Percentiles rank a stretch among this genome's conserved stretches.
Evolutionary conservation across 2,329 filamentous ascomycete species (phyloP).

Genomic region (Pyricularia sp.): DNA sequence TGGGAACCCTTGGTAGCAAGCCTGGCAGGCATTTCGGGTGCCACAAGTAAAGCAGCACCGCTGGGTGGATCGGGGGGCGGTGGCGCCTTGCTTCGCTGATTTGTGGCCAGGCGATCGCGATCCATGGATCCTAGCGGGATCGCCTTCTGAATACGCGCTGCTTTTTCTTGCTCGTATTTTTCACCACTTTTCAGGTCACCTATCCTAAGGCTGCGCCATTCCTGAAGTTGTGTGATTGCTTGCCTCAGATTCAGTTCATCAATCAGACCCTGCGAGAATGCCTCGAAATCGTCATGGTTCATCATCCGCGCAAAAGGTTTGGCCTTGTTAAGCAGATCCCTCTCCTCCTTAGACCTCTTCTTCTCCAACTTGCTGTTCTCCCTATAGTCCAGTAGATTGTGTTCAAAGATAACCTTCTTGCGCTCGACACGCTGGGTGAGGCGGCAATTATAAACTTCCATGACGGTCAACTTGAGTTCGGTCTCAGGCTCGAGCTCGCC

Average conservation of each 20-base stretch:
- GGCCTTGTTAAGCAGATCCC: slow-evolving; percentile 81
- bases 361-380: slow-evolving; percentile 88
- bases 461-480: slow-evolving; percentile 93
- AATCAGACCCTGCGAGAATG: slow-evolving; percentile 73
- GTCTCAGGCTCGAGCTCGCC: slow-evolving; percentile 90
- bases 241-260: slow-evolving; percentile 88
- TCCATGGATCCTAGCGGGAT: slow-evolving; percentile 76
- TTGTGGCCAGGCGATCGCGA: slow-evolving; percentile 63
- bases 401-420: slow-evolving; percentile 95
- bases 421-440: slow-evolving; percentile 85
- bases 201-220: slow-evolving; percentile 82
- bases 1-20: slow-evolving; percentile 29
- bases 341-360: slow-evolving; percentile 91
- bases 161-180: slow-evolving; percentile 88
- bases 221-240: slow-evolving; percentile 83
- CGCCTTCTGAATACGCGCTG: slow-evolving; percentile 58
- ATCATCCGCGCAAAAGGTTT: slow-evolving; percentile 97
- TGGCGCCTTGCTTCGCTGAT: slow-evolving; percentile 59
- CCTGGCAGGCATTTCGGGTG: slow-evolving; percentile 65
- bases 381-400: slow-evolving; percentile 84
- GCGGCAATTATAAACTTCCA: slow-evolving; percentile 95
- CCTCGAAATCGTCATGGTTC: slow-evolving; percentile 85
- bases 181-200: slow-evolving; percentile 78
- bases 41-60: slow-evolving; percentile 67
- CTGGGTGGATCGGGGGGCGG: slow-evolving; percentile 61